Percentiles rank a stretch among this genome's conserved stretches.
These are phyloP conservation scores for Globisporangium yorkense DNA, from an alignment of 352 stramenopile genomes.

Conservation along the genomic window DNA sequence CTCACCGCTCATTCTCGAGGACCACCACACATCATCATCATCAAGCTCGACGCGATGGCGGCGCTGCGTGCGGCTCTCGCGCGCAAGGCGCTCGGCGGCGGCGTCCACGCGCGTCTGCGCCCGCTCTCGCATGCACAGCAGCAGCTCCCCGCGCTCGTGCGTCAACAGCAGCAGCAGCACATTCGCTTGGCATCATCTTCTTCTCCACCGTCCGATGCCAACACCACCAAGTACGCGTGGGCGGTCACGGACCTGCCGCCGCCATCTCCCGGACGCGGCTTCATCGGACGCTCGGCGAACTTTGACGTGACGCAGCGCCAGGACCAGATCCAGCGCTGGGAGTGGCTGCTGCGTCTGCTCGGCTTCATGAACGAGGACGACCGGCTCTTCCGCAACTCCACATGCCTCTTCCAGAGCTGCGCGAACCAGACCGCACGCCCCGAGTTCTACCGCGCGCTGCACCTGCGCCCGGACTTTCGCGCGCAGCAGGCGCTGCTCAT, in stretches of 20 bases:
- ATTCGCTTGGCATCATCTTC: conserved; percentile 20
- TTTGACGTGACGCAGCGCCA: conserved; percentile 73
- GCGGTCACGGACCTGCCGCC: conserved; percentile 76
- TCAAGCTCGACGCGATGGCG: conserved; percentile 2
- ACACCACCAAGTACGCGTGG: conserved; percentile 51
- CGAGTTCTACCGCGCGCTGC: conserved; percentile 66
- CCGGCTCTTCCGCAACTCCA: conserved; percentile 65
- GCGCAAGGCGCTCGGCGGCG: conserved; percentile 4
- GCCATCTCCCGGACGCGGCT: conserved; percentile 61
- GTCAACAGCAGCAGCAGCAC: conserved; percentile 1
- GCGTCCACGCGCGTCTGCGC: not conserved
- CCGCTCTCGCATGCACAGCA: not conserved
- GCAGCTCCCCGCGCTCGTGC: conserved; percentile 2
- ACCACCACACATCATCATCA: conserved; percentile 4
- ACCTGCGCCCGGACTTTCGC: conserved; percentile 83
- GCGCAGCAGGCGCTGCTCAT: conserved; percentile 92
- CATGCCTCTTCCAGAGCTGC: conserved; percentile 75
- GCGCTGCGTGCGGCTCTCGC: conserved; percentile 11
- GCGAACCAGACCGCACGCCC: conserved; percentile 74
- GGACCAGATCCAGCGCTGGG: conserved; percentile 61
- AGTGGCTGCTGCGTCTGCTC: conserved; percentile 79
- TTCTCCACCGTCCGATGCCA: not conserved
- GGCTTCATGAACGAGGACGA: conserved; percentile 87
- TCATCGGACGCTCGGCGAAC: conserved; percentile 69
- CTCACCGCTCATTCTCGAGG: not conserved